A percentile compares a stretch with the other conserved stretches of the same genome.
These are phyloP conservation scores for Pythium oligandrum DNA, from an alignment of 352 stramenopile species.

Conservation along the genomic window DNA sequence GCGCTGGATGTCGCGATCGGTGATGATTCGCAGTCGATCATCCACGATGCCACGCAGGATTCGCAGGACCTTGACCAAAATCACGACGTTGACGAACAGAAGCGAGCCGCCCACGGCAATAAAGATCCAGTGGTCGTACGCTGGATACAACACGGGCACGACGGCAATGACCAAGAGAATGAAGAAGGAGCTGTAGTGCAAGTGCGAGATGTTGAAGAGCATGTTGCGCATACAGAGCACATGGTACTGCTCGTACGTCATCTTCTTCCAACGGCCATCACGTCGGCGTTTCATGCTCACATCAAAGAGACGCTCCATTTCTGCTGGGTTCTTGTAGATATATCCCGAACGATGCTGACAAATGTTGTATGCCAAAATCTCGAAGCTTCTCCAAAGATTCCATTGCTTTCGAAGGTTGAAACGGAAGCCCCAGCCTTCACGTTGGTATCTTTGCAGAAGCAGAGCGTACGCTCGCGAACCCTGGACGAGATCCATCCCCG, in stretches of 20 bases:
- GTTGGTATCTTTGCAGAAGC: slow-evolving; percentile 69
- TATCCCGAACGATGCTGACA: slow-evolving; percentile 83
- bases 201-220: slow-evolving; percentile 73
- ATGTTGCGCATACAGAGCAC: slow-evolving; percentile 85
- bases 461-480: slow-evolving; percentile 70
- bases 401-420: slow-evolving; percentile 83
- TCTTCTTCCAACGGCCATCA: slow-evolving; percentile 25
- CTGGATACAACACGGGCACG: slow-evolving; percentile 55
- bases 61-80: slow-evolving; percentile 82
- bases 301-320: slow-evolving; percentile 81
- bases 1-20: slow-evolving; percentile 51
- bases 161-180: slow-evolving; percentile 71
- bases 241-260: slow-evolving; percentile 74
- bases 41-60: slow-evolving; percentile 82
- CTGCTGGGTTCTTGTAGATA: slow-evolving; percentile 84
- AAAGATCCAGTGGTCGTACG: slow-evolving; percentile 75
- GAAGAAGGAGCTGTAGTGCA: slow-evolving; percentile 74
- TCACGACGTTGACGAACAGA: slow-evolving; percentile 65
- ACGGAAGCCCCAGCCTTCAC: slow-evolving; percentile 73
- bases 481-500: slow-evolving; percentile 73
- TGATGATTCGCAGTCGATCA: slow-evolving; percentile 71
- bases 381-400: slow-evolving; percentile 84
- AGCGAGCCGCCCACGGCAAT: slow-evolving; percentile 49
- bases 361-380: slow-evolving; percentile 87
- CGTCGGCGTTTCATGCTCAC: slow-evolving; percentile 19